Conservation (phyloP, 1,139 yeast species). For the Suhomyces panamericanus region DNA sequence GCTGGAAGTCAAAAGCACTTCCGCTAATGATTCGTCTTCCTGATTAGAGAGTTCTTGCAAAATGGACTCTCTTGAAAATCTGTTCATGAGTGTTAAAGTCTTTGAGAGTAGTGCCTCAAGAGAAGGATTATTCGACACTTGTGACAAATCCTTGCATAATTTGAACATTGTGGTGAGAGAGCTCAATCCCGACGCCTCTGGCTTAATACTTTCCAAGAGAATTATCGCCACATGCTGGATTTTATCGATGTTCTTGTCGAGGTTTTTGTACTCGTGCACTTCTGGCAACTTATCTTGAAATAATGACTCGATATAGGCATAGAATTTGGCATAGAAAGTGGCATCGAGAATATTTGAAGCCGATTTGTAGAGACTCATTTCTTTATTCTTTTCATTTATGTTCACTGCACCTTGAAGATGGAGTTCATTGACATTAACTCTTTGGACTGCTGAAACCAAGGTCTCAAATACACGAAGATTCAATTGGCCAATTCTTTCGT, state of each 20-base stretch:
- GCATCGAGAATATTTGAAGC: conserved; percentile 17
- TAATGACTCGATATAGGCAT: conserved; percentile 31
- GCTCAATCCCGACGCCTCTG: conserved; percentile 13
- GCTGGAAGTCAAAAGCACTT: conserved; percentile 19
- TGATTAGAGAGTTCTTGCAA: conserved; percentile 2
- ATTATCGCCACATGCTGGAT: conserved; percentile 26
- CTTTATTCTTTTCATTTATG: background rate
- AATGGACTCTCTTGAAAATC: background rate
- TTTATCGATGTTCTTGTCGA: conserved; percentile 32
- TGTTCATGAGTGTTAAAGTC: conserved; percentile 1
- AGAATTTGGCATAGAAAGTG: conserved; percentile 22
- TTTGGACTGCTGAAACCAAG: conserved; percentile 4
- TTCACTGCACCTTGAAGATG: background rate
- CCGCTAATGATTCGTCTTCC: conserved; percentile 29
- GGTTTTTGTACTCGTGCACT: conserved; percentile 38
- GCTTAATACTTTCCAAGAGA: conserved; percentile 12
- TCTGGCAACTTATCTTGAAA: conserved; percentile 31
- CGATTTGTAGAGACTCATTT: background rate
- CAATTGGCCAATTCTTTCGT: conserved; percentile 18
- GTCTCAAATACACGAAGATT: conserved; percentile 27
- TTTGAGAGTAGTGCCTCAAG: conserved; percentile 6
- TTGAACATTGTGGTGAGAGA: conserved; percentile 21
- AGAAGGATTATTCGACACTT: conserved; percentile 18
- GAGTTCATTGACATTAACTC: background rate
- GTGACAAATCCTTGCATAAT: conserved; percentile 27